Percentiles rank a stretch among this genome's conserved stretches.
phyloP scores from a whole-genome alignment of 768 basidiomycete genomes.

The Phaeotremella fagi region DNA sequence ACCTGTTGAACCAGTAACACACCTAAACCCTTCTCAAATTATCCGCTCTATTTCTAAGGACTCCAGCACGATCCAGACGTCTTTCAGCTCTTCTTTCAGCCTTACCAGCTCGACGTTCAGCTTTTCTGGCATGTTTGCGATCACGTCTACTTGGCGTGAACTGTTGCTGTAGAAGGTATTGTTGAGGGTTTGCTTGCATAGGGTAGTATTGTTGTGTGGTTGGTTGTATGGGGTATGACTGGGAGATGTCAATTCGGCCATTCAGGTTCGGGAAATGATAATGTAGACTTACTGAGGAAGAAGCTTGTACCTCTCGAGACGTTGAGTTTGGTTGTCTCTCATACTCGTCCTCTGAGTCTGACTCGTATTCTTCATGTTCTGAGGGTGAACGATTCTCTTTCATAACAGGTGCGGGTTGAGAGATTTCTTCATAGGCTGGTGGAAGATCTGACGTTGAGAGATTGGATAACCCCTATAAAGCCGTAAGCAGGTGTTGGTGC shows the following conservation, averaged over 20 bases:
- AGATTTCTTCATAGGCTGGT: neutral
- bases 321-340: neutral
- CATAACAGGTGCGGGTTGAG: neutral
- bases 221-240: too few species aligned
- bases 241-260: too few species aligned
- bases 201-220: too few species aligned
- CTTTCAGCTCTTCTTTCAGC: neutral
- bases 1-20: too few species aligned
- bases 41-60: neutral
- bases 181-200: neutral
- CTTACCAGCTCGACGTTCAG: neutral
- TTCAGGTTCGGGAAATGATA: neutral
- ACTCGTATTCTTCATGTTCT: neutral
- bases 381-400: neutral
- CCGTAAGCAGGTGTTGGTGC: too few species aligned
- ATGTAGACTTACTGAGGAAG: neutral
- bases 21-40: too few species aligned
- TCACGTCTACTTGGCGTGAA: neutral
- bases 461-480: too few species aligned
- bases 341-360: neutral
- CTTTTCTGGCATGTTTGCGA: neutral
- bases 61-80: neutral
- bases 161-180: neutral
- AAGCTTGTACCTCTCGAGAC: neutral
- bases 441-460: neutral